Conservation (phyloP, 192 early-diverging fungal genomes). For the Coemansia sp. region DNA sequence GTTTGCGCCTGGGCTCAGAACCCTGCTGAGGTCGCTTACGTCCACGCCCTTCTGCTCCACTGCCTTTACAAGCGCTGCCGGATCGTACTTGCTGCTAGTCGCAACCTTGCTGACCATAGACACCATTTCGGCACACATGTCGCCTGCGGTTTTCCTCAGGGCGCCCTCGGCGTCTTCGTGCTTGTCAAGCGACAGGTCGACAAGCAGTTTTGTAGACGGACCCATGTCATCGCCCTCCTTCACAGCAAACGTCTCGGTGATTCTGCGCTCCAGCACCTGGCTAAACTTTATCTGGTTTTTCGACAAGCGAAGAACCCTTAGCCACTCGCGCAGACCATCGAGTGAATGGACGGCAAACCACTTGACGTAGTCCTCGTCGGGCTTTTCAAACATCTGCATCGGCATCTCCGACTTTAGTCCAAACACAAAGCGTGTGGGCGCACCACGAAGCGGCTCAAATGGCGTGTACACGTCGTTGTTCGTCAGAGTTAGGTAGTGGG, state of each 20-base stretch:
- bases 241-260: conserved; percentile 24
- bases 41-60: conserved; percentile 42
- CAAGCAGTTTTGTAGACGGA: conserved; percentile 33
- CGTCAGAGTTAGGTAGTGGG: conserved; percentile 56
- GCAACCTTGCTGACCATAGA: conserved; percentile 33
- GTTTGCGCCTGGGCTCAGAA: conserved; percentile 8
- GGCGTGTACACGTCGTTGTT: conserved; percentile 87
- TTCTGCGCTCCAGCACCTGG: conserved; percentile 42
- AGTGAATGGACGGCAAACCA: conserved; percentile 49
- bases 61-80: conserved; percentile 28
- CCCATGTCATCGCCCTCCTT: conserved; percentile 15
- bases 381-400: conserved; percentile 78
- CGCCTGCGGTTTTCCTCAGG: conserved; percentile 15
- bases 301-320: conserved; percentile 39
- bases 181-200: conserved; percentile 32
- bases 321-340: conserved; percentile 46
- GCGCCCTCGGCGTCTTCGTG: conserved; percentile 20
- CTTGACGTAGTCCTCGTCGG: conserved; percentile 76
- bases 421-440: conserved; percentile 81
- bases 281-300: conserved; percentile 54
- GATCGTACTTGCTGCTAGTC: conserved; percentile 34
- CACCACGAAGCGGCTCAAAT: conserved; percentile 63
- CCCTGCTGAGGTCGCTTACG: conserved; percentile 41
- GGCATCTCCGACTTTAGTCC: conserved; percentile 79
- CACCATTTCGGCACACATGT: conserved; percentile 33